Evolutionary conservation across 1,139 yeast genomes (phyloP), one percentile per base, ranked within the genome.

Genomic region (Saccharomyces hybrid): DNA sequence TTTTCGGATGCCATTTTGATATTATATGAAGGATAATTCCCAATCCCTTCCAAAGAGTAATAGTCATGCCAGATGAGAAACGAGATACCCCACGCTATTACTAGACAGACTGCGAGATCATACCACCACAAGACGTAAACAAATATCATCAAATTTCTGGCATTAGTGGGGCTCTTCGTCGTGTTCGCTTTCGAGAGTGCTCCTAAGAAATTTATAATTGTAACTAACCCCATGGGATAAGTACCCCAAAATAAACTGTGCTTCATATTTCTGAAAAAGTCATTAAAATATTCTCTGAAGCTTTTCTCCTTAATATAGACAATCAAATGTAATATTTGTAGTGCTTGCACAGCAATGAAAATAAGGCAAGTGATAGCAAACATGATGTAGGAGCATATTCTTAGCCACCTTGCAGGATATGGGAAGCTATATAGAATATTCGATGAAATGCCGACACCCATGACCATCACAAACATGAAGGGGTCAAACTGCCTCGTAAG

Each of bases 371-470:
- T 79, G 11, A 82, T 61, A 5, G 77, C 84, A 70, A 80, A 81
- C 75, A 84, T 74, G 9, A 85, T 76, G 54, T 80, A 73, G 1
- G 87, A 84, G 53, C 83, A 74, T 2, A 80, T 69, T 48, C 74
- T 63, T 29, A 88, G 73, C 95, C 95, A 82, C 49, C 70, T 67
- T 0, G 83, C 77, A 1, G 75, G 76, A 64, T 81, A 86, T 0
- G 96, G 90, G 66, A 84, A 88, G 32, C 73, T 67, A 68, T 82
- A 79, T 51, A 88, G 71, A 7, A 87, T 72, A 44, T 78, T 69
- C 4, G 86, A 73, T 1, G 88, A 73, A 48, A 88, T 86, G 1
- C 96, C 96, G 0, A 85, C 79, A 2, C 95, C 96, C 96, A 89
- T 89, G n/a, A 83, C 78, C 50, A 82, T 75, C 41, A 86, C 85